phyloP scores from a whole-genome alignment of 495 filamentous ascomycete genomes.

The Hypoxylon fragiforme region DNA sequence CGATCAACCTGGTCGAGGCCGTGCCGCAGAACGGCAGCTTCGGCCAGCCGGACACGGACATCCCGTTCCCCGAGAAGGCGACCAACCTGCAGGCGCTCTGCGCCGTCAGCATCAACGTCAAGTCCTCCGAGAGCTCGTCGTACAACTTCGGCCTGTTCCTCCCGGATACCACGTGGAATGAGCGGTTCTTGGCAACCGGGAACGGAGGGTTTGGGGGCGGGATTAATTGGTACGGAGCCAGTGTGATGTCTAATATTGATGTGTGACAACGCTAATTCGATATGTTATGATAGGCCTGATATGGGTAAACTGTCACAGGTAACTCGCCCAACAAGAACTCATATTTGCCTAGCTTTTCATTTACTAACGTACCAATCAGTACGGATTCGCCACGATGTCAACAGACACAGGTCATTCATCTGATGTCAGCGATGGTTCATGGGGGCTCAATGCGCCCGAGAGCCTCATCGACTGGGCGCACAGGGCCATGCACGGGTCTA shows the following conservation, averaged over 20 bases:
- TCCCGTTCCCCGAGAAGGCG: constrained; percentile 45
- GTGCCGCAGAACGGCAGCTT: constrained; percentile 38
- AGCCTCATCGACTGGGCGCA: constrained; percentile 50
- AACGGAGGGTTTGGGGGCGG: constrained; percentile 62
- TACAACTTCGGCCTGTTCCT: constrained; percentile 57
- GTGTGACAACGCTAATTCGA: background rate
- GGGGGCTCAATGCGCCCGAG: constrained; percentile 52
- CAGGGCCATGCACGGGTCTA: constrained; percentile 56
- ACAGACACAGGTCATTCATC: constrained; percentile 61
- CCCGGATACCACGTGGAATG: constrained; percentile 49
- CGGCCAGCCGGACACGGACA: constrained; percentile 37
- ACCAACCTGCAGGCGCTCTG: constrained; percentile 50
- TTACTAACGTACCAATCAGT: constrained; percentile 15
- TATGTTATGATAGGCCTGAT: constrained; percentile 27
- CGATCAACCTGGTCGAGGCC: constrained; percentile 31
- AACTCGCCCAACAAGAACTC: background rate
- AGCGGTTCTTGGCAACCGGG: constrained; percentile 58
- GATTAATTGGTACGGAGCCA: constrained; percentile 38
- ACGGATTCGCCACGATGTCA: constrained; percentile 58
- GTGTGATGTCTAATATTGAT: background rate
- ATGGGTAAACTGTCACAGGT: constrained; percentile 32
- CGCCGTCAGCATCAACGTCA: constrained; percentile 50
- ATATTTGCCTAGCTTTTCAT: background rate
- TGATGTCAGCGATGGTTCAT: constrained; percentile 40
- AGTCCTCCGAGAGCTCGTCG: constrained; percentile 45